Evolutionary conservation across 2,329 filamentous ascomycete genomes (phyloP).

Genomic region (Pseudogymnoascus sp.): DNA sequence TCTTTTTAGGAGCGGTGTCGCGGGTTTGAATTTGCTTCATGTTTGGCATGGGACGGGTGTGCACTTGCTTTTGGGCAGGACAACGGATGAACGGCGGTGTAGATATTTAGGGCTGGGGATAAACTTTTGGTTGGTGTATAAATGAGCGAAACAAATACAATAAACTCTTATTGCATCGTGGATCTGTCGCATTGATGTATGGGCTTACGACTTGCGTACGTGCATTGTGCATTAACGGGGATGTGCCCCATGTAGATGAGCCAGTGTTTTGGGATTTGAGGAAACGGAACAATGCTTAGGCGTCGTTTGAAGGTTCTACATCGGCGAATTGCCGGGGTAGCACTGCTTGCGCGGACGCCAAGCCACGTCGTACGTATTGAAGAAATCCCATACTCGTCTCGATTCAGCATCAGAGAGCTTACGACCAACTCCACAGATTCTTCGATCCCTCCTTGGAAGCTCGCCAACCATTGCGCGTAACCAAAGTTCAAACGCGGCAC

Average conservation of each 20-base stretch:
- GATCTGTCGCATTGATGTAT: conserved; percentile 4
- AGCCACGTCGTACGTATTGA: not conserved
- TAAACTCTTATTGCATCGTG: not conserved
- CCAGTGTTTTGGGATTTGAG: not conserved
- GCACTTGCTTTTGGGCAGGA: not conserved
- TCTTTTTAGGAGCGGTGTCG: conserved; percentile 1
- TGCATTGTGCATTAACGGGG: not conserved
- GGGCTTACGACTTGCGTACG: conserved; percentile 1
- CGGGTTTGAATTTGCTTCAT: conserved; percentile 1
- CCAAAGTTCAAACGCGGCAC: conserved; percentile 1
- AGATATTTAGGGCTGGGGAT: not conserved
- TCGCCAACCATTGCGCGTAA: conserved; percentile 3
- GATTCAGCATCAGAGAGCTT: not conserved
- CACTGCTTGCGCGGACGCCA: not conserved
- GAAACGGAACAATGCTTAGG: not conserved
- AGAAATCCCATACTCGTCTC: conserved; percentile 2
- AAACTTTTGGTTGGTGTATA: conserved; percentile 9
- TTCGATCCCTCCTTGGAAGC: not conserved
- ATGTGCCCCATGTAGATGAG: not conserved
- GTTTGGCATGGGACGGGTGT: not conserved
- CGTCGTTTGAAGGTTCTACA: not conserved
- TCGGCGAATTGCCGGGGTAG: not conserved
- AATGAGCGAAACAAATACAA: conserved; percentile 7
- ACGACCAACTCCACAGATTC: conserved; percentile 9
- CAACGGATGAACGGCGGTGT: not conserved